These are phyloP conservation scores for Poterioochromonas sp. DNA, from an alignment of 352 stramenopile genomes.

Conservation along the genomic window DNA sequence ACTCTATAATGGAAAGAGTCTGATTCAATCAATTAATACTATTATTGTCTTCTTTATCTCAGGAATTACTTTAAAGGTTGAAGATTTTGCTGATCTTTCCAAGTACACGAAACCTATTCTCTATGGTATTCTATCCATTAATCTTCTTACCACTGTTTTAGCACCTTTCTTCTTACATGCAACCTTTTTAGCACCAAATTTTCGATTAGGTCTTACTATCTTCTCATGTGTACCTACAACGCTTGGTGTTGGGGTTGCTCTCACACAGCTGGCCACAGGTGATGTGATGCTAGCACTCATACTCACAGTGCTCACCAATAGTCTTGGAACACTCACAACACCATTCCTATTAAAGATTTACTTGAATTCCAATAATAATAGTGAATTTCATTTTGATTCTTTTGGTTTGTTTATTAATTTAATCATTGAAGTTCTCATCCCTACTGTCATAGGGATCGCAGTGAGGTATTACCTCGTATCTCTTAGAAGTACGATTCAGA, in stretches of 20 bases:
- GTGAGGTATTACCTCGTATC: neutral
- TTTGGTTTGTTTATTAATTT: neutral
- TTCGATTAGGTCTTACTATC: neutral
- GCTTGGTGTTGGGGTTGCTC: neutral
- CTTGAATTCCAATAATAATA: neutral
- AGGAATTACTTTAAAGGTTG: neutral
- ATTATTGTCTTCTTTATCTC: neutral
- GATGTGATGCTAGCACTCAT: slow-evolving; percentile 50
- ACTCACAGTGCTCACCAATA: slow-evolving; percentile 49
- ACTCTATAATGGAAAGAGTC: too few species aligned
- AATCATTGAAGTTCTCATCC: neutral
- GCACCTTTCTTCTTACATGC: neutral
- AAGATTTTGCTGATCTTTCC: neutral
- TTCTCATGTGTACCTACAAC: slow-evolving; percentile 5
- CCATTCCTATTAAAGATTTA: slow-evolving; percentile 45
- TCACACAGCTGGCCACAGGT: slow-evolving; percentile 43
- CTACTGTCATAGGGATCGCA: neutral
- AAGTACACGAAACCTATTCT: neutral
- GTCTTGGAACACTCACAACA: slow-evolving; percentile 46
- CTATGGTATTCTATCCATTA: neutral
- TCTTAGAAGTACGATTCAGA: neutral
- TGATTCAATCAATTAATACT: neutral
- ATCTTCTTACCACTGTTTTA: neutral
- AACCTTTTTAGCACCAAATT: neutral
- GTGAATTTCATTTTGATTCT: neutral